Base-by-base conservation (phyloP, 164 flowering plant species). In the Houttuynia cordata region DNA sequence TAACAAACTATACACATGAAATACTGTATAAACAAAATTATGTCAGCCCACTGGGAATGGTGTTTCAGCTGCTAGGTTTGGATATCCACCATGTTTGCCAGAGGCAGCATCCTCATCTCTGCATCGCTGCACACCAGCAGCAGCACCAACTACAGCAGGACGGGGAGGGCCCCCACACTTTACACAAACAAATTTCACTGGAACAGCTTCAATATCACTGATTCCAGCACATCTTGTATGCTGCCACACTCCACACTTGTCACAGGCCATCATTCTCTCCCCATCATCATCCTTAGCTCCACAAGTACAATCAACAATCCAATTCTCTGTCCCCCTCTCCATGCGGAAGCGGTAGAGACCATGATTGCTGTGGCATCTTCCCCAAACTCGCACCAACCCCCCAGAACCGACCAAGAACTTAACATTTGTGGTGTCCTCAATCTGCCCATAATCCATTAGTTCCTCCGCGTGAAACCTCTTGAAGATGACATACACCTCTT, bases 241-340 rank as follows among this genome's bases (percentile, higher is more conserved):
- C 71, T 74, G 83, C 97, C 97, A 90, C 20, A 80, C 83, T 0
- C 91, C 77, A 67, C 97, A 90, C 0, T 40, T 62, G 73, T 90
- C 95, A 67, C 97, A 90, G 12, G 88, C 86, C 60, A 85, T 24
- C 97, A 90, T 90, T 61, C 92, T 78, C 70, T 90, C 97, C 0
- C 97, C 97, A 71, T 90, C 97, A 62, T 90, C 97, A 59, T 87
- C 95, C 66, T 60, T 77, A 0, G 97, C 88, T 8, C 95, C 97
- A 66, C 97, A 90, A 4, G 39, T 52, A 67, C 97, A 90, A 45
- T 78, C 86, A 23, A 90, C 95, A 0, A 73, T 79, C 94, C 97
- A 89, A 50, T 56, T 76, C 60, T 89, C 97, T 0, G 70, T 52
- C 7, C 97, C 97, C 56, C 90, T 72, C 71, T 89, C 97, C 86